Evolutionary conservation across 257 asterid species (phyloP).

Genomic region (Fraxinus excelsior): DNA sequence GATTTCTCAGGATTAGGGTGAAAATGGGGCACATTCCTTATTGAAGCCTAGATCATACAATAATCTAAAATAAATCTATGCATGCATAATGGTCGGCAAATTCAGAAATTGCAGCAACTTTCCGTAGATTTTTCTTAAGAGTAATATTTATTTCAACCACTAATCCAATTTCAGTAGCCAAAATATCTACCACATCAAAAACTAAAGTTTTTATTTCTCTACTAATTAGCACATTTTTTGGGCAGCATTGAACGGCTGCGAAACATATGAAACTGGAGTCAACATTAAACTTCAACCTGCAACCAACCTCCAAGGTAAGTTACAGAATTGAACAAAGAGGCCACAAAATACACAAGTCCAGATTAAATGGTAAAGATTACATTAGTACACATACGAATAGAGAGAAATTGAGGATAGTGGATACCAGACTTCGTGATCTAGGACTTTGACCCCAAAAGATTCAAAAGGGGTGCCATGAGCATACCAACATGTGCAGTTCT

Average conservation of each 20-base stretch:
- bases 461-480: conserved; percentile 72
- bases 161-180: not conserved
- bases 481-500: conserved; percentile 66
- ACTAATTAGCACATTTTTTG: not conserved
- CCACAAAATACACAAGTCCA: not conserved
- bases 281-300: not conserved
- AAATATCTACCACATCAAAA: not conserved
- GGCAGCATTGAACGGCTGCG: not conserved
- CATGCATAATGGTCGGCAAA: not conserved
- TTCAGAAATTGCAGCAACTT: not conserved
- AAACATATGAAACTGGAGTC: not conserved
- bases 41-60: conserved; percentile 26
- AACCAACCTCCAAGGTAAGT: not conserved
- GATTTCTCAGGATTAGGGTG: too few relatives aligned
- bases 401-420: not conserved
- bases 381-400: not conserved
- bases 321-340: not conserved
- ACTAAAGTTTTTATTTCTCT: not conserved
- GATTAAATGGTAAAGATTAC: not conserved
- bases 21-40: not conserved
- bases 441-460: conserved; percentile 72
- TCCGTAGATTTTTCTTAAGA: not conserved
- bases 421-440: conserved; percentile 67
- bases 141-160: not conserved
- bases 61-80: not conserved